Base-by-base conservation (phyloP, 345 rosid species). In the Dipteronia sinensis region DNA sequence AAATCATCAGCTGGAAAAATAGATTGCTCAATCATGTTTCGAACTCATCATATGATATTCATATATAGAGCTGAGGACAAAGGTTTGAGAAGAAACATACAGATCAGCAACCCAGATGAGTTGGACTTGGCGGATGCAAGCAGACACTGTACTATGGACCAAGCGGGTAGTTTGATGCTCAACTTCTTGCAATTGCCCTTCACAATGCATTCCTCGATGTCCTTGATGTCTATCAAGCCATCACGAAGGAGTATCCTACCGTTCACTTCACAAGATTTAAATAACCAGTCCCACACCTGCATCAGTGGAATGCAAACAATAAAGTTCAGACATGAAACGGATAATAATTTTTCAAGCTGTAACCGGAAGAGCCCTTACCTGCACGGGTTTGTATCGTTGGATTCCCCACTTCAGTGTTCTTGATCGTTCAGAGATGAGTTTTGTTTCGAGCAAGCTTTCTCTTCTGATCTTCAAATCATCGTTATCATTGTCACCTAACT, bases 231-330 rank as follows among this genome's bases (percentile, higher is more conserved):
- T 77, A 95, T 85, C 72, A 91, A 78, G 55, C 90, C 90, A 46
- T 91, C 95, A 2, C 83, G 87, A 49, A 90, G 81, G 31, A 91
- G 88, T 80, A 86, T 87, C 85, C 90, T 78, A 9, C 97, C 97
- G 22, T 89, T 90, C 74, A 89, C 95, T 78, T 93, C 98, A 59
- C 91, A 95, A 0, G 95, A 87, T 88, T 87, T 89, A 75, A 95
- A 95, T 73, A 95, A 76, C 98, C 97, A 93, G 78, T 92, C 98
- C 98, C 95, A 93, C 3, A 93, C 93, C 98, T 95, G 79, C 20
- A 63, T 64, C 49, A 76, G 69, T 40, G 10, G 40, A 58, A 73
- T 6, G 78, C 56, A 59, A 61, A 29, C 63, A 20, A 46, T 63
- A 49, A 56, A 74, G 44, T 76, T 59, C 40, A 44, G 0, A 38